Conservation (phyloP, 2,329 filamentous ascomycete genomes). For the Triangularia setosa region DNA sequence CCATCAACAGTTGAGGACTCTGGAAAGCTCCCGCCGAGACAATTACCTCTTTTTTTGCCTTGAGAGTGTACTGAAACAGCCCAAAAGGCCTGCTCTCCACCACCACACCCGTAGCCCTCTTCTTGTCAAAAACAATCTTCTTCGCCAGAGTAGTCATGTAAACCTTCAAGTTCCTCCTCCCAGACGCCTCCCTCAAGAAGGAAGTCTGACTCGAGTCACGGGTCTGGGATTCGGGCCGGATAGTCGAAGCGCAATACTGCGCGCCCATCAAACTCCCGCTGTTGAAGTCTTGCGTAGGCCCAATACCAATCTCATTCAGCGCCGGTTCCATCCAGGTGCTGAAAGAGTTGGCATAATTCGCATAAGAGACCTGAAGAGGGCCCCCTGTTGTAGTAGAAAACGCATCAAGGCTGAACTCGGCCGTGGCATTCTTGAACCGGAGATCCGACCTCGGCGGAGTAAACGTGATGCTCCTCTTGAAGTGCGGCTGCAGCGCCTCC, state of each 20-base stretch:
- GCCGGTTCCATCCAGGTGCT: conserved; percentile 28
- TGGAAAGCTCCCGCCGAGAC: conserved; percentile 41
- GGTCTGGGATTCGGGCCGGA: conserved; percentile 27
- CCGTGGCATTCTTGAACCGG: conserved; percentile 24
- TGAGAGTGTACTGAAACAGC: conserved; percentile 13
- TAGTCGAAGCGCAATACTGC: conserved; percentile 32
- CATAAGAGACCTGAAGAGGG: conserved; percentile 28
- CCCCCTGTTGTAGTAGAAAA: conserved; percentile 26
- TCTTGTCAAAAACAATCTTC: conserved; percentile 40
- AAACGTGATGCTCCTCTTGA: conserved; percentile 31
- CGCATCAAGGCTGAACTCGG: conserved; percentile 27
- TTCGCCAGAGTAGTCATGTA: conserved; percentile 41
- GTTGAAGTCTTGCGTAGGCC: conserved; percentile 35
- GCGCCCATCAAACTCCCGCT: conserved; percentile 39
- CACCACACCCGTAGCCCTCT: conserved; percentile 36
- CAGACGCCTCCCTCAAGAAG: conserved; percentile 30
- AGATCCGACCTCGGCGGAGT: conserved; percentile 28
- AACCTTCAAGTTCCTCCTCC: conserved; percentile 32
- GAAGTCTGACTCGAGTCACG: conserved; percentile 37
- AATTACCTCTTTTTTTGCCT: conserved; percentile 38
- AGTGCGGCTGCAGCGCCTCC: conserved; percentile 32
- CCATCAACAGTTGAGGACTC: conserved; percentile 41
- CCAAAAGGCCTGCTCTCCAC: conserved; percentile 25
- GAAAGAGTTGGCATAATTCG: conserved; percentile 27
- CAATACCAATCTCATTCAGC: conserved; percentile 40